Base-by-base conservation (phyloP, 805 yeast genomes). In the Middelhovenomyces tepae region DNA sequence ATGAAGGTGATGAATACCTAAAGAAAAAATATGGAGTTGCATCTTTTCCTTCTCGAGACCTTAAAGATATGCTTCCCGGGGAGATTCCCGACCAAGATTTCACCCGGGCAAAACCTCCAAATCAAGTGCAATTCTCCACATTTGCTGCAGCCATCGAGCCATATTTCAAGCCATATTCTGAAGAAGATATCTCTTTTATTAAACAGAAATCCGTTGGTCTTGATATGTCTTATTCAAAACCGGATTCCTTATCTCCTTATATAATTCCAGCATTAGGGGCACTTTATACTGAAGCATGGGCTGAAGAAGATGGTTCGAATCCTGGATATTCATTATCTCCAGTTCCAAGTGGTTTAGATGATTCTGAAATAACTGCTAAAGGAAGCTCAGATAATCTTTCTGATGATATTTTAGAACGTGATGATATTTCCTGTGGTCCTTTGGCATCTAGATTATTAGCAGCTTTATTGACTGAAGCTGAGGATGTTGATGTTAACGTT, bases 41-140 rank as follows among this genome's bases (percentile, higher is more conserved):
- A 0, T 75, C 87, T n/a, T 91, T 75, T 53, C 98, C 98, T 0
- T 71, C 76, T 20, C 65, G 66, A 24, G 94, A 87, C 50, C 61
- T 91, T 28, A 65, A 73, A 43, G 79, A 75, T 35, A 56, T 80
- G 40, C 62, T 91, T 19, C 95, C 98, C 0, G 99, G 98, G 2
- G 73, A 67, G 22, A 77, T 86, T 16, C 98, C 98, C 7, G 76
- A 82, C 53, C 70, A 68, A 36, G 97, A 91, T 56, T 85, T 83
- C 45, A 78, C 95, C 4, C 74, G 75, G 41, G 73, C 78, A 9
- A 89, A 87, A 49, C 87, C 87, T 13, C 59, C 85, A 2, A 89
- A 85, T 55, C 98, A 91, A 60, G 91, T 89, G 11, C 95, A 86
- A 50, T 86, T 82, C 53, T 67, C 82, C 8, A 87, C 98, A 0